Evolutionary conservation across 331 rosid genomes (phyloP), one percentile per base, ranked within the genome.

Genomic region (Pyrus hybrid): DNA sequence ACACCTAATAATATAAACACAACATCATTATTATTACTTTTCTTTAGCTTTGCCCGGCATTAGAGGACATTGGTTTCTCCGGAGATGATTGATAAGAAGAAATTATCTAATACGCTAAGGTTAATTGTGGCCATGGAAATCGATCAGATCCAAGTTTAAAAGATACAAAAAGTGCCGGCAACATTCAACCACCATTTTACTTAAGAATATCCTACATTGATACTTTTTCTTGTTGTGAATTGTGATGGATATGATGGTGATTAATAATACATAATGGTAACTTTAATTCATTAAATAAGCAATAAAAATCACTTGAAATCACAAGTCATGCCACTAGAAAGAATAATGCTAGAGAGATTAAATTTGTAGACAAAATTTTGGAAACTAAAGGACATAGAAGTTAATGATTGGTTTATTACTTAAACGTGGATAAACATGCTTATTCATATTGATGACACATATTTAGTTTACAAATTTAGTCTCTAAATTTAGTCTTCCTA

Each of bases 171-270:
- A 29, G n/a, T 32, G 37, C 69, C 23, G 57, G 51, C 63, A 76
- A 79, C 78, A 32, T 81, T 84, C 78, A 77, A 86, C 81, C 81
- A 77, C 80, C 85, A 47, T 53, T 71, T 32, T 67, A 79, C 87
- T 87, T 81, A 64, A 56, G 77, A 74, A 25, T 54, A 79, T 80
- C 6, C 26, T 23, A 6, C 64, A 17, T 30, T 9, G 61, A 25
- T 10, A 29, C 30, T 21, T 54, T 30, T 54, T 86, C 82, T 80
- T 80, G 77, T 72, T 60, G 64, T 60, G 64, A 60, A 60, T 65
- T 79, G 73, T 80, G 85, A 85, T 85, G 83, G 77, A 23, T 54
- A 58, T 58, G 70, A 67, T 80, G 23, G 63, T 76, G 54, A 68
- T 62, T 45, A 35, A 68, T 82, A 10, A 82, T 84, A 63, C 70